These are phyloP conservation scores for Globisporangium abappressorium DNA, from an alignment of 352 stramenopile genomes.

Conservation along the genomic window DNA sequence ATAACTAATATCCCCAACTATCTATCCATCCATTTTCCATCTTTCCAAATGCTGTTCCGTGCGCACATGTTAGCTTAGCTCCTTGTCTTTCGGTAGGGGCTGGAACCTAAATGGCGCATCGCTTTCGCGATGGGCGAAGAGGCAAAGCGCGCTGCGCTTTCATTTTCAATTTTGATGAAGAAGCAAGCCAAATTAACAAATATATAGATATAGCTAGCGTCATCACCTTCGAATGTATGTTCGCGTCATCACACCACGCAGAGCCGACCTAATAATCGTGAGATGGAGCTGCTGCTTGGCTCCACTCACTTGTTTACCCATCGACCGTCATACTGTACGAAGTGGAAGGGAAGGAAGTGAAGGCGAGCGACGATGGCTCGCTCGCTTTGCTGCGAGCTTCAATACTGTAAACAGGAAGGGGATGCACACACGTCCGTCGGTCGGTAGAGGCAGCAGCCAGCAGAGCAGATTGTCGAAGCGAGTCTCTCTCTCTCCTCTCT, in stretches of 20 bases:
- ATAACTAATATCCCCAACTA: conserved; percentile 16
- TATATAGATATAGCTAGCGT: neutral
- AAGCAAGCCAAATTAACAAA: neutral
- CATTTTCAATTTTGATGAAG: neutral
- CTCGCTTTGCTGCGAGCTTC: neutral
- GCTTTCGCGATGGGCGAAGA: neutral
- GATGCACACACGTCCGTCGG: neutral
- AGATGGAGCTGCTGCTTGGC: neutral
- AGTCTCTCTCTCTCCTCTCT: too few species aligned
- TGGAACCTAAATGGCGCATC: neutral
- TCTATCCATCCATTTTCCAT: neutral
- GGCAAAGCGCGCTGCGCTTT: neutral
- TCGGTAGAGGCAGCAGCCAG: too few species aligned
- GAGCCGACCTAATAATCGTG: neutral
- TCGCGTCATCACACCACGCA: neutral
- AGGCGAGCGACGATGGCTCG: neutral
- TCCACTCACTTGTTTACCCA: neutral
- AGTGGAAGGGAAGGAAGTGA: neutral
- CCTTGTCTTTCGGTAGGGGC: neutral
- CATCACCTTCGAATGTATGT: neutral
- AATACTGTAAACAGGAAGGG: neutral
- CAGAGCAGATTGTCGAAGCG: neutral
- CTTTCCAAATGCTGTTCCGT: neutral
- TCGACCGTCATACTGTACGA: neutral
- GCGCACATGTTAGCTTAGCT: too few species aligned